Percentiles rank a stretch among this genome's conserved stretches.
Evolutionary conservation across 2,329 filamentous ascomycete species (phyloP).

Genomic region (Paecilomyces dactylethromorphus): DNA sequence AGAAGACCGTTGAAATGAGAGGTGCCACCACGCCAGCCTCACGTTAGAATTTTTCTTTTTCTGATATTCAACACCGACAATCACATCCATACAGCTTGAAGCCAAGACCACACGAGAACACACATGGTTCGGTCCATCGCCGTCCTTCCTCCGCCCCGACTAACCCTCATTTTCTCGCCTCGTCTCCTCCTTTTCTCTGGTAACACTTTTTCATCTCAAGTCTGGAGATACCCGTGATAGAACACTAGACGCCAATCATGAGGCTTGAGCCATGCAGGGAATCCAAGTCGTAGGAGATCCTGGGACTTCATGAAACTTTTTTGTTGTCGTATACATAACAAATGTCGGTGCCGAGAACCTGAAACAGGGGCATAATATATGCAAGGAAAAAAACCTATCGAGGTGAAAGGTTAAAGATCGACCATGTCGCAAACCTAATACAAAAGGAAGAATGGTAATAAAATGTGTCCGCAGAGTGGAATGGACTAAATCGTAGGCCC

Average conservation of each 20-base stretch:
- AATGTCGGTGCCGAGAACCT: constrained; percentile 21
- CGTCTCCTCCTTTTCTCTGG: constrained; percentile 28
- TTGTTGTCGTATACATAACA: constrained; percentile 38
- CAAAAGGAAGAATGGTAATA: constrained; percentile 18
- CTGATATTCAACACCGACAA: constrained; percentile 18
- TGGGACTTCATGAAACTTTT: constrained; percentile 35
- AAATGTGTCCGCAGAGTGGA: constrained; percentile 9
- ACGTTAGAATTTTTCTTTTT: constrained; percentile 7
- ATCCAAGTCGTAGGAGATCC: constrained; percentile 26
- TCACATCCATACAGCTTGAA: constrained; percentile 17
- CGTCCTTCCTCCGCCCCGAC: constrained; percentile 20
- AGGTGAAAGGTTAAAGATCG: constrained; percentile 9
- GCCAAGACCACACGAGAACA: constrained; percentile 18
- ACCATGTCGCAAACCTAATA: constrained; percentile 22
- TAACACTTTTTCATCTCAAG: constrained; percentile 25
- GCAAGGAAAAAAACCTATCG: constrained; percentile 24
- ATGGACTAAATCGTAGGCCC: constrained; percentile 9
- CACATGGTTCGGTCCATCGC: constrained; percentile 22
- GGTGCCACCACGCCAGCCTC: constrained; percentile 15
- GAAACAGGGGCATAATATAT: constrained; percentile 30
- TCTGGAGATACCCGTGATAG: constrained; percentile 29
- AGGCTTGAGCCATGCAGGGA: constrained; percentile 29
- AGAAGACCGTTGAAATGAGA: constrained; percentile 14
- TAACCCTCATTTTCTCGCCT: constrained; percentile 22
- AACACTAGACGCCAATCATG: constrained; percentile 38